These are phyloP conservation scores for Nemophila menziesii DNA, from an alignment of 257 asterid genomes.

Conservation along the genomic window DNA sequence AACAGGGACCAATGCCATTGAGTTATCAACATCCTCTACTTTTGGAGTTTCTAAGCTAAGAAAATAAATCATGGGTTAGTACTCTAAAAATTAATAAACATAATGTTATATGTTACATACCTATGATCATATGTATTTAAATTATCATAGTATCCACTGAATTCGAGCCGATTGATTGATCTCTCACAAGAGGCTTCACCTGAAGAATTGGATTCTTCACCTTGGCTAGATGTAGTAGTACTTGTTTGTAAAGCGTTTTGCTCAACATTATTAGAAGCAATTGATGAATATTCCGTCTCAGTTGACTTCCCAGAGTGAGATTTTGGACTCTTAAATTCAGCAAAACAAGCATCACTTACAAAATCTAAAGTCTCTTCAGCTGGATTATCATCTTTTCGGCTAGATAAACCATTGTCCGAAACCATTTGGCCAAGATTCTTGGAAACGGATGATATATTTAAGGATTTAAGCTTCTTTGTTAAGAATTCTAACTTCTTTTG, in stretches of 20 bases:
- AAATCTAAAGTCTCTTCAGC: slow-evolving; percentile 4
- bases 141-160: background rate
- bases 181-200: slow-evolving; percentile 4
- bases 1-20: slow-evolving; percentile 34
- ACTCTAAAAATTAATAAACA: background rate
- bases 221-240: background rate
- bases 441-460: slow-evolving; percentile 31
- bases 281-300: background rate
- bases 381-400: background rate
- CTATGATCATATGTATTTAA: slow-evolving; percentile 7
- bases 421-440: slow-evolving; percentile 30
- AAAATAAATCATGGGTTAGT: background rate
- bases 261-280: background rate
- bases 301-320: slow-evolving; percentile 7
- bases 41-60: slow-evolving; percentile 13
- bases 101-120: slow-evolving; percentile 2
- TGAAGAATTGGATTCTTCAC: background rate
- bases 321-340: background rate
- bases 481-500: slow-evolving; percentile 53
- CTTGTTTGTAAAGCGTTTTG: slow-evolving; percentile 4
- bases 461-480: slow-evolving; percentile 48
- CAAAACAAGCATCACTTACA: background rate
- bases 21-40: slow-evolving; percentile 28
- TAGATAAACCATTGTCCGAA: background rate
- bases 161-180: background rate